phyloP scores from a whole-genome alignment of 495 filamentous ascomycete genomes.

The Penicillium crystallinum region DNA sequence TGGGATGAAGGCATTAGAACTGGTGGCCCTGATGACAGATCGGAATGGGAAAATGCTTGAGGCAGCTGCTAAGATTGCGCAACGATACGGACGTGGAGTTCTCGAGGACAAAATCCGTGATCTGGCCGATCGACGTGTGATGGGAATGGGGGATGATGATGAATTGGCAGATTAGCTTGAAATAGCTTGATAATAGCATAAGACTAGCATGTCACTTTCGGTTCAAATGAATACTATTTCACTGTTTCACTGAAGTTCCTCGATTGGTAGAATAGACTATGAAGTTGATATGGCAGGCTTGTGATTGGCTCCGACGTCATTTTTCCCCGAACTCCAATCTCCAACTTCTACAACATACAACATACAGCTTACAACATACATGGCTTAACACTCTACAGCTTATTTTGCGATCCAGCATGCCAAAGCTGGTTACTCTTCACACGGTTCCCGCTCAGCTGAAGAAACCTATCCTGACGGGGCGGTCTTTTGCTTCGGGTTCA shows the following conservation, averaged over 20 bases:
- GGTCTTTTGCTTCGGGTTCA: conserved; percentile 26
- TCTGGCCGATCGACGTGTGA: conserved; percentile 59
- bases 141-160: conserved; percentile 53
- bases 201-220: too few species aligned
- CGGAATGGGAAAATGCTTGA: conserved; percentile 78
- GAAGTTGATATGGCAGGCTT: conserved; percentile 13
- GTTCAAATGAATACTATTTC: too few species aligned
- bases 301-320: conserved; percentile 19
- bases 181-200: too few species aligned
- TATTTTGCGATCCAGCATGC: conserved; percentile 26
- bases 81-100: conserved; percentile 67
- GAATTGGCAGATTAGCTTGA: conserved; percentile 44
- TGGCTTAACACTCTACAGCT: not conserved
- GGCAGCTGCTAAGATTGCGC: conserved; percentile 76
- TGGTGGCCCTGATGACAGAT: conserved; percentile 74
- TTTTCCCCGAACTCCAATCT: conserved; percentile 7
- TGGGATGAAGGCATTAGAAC: conserved; percentile 89
- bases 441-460: conserved; percentile 7
- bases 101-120: conserved; percentile 84
- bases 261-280: too few species aligned
- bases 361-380: conserved; percentile 3
- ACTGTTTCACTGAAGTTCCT: too few species aligned
- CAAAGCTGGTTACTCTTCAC: conserved; percentile 25
- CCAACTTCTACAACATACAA: not conserved
- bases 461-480: conserved; percentile 5